Conservation (phyloP, 371 early-diverging fungal species). For the Encephalitozoon hellem region DNA sequence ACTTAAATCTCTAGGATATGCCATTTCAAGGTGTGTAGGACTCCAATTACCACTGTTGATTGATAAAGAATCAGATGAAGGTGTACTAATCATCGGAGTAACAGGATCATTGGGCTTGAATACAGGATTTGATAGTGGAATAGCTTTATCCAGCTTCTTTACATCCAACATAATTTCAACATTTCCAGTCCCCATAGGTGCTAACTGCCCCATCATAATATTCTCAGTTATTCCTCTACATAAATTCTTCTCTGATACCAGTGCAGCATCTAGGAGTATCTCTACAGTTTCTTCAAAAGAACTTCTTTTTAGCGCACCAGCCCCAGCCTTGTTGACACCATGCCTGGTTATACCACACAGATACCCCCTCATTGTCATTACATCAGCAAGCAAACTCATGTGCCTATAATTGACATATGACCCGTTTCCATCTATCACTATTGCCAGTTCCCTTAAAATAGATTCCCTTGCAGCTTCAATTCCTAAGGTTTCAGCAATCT, state of each 20-base stretch:
- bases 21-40: conserved; percentile 20
- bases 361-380: conserved; percentile 88
- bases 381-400: conserved; percentile 82
- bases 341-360: conserved; percentile 95
- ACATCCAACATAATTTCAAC: conserved; percentile 68
- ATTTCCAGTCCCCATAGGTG: conserved; percentile 90
- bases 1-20: conserved; percentile 26
- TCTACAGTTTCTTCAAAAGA: conserved; percentile 99
- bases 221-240: conserved; percentile 83
- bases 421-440: conserved; percentile 90
- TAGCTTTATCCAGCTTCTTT: conserved; percentile 42
- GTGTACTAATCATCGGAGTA: conserved; percentile 31
- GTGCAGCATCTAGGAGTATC: conserved; percentile 90
- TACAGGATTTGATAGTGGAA: conserved; percentile 44
- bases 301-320: conserved; percentile 86
- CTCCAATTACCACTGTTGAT: conserved; percentile 17
- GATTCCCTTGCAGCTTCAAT: conserved; percentile 90
- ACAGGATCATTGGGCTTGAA: conserved; percentile 36
- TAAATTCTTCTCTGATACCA: conserved; percentile 78
- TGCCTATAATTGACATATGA: conserved; percentile 98
- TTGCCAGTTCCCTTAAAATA: conserved; percentile 77
- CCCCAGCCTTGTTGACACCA: conserved; percentile 84
- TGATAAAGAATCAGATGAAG: conserved; percentile 20
- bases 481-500: conserved; percentile 83
- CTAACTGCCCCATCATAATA: conserved; percentile 93